phyloP scores from a whole-genome alignment of 2,329 filamentous ascomycete species.

The Calonectria henricotiae region DNA sequence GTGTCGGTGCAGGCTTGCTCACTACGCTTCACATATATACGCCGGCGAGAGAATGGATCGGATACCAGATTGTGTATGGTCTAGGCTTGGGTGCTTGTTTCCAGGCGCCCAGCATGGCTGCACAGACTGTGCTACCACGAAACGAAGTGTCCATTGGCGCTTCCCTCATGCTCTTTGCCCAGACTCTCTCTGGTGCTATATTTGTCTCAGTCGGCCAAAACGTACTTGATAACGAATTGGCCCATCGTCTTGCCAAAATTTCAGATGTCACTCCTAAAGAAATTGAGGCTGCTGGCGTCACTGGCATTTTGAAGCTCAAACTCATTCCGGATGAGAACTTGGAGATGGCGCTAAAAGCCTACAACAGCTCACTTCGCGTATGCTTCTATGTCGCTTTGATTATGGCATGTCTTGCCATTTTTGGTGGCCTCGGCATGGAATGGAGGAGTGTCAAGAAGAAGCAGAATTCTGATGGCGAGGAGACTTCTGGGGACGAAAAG shows the following conservation, averaged over 20 bases:
- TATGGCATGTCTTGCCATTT: slow-evolving; percentile 57
- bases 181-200: slow-evolving; percentile 63
- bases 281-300: slow-evolving; percentile 29
- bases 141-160: slow-evolving; percentile 65
- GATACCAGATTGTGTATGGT: slow-evolving; percentile 61
- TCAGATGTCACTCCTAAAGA: background rate
- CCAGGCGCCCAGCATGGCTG: slow-evolving; percentile 64
- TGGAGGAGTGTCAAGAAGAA: slow-evolving; percentile 42
- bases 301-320: slow-evolving; percentile 24
- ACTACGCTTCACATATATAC: slow-evolving; percentile 56
- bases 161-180: slow-evolving; percentile 65
- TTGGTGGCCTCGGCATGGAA: slow-evolving; percentile 36
- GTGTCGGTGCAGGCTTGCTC: slow-evolving; percentile 61
- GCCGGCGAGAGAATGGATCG: slow-evolving; percentile 50
- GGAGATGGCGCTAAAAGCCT: slow-evolving; percentile 59
- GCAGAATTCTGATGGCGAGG: slow-evolving; percentile 5
- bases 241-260: slow-evolving; percentile 20
- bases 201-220: slow-evolving; percentile 70
- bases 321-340: slow-evolving; percentile 24
- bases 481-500: background rate
- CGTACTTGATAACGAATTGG: slow-evolving; percentile 67
- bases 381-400: slow-evolving; percentile 75
- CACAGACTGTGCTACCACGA: slow-evolving; percentile 62
- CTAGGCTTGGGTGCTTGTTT: slow-evolving; percentile 63
- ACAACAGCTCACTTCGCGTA: slow-evolving; percentile 74